Evolutionary conservation across 305 asterid genomes (phyloP).

Genomic region (Fraxinus velutina): DNA sequence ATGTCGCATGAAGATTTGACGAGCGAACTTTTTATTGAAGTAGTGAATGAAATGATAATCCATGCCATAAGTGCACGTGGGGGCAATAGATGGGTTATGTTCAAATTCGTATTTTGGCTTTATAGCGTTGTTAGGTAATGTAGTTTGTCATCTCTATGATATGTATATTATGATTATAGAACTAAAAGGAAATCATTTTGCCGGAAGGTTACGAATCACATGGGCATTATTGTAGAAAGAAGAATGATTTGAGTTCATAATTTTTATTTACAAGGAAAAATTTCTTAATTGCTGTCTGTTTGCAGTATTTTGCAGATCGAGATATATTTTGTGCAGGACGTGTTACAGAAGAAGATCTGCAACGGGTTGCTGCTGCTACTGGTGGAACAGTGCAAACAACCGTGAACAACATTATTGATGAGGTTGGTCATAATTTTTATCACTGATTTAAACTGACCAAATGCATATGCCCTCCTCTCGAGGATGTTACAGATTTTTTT

Average conservation of each 20-base stretch:
- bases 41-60: neutral
- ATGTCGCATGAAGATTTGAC: neutral
- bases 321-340: constrained; percentile 71
- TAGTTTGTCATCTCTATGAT: neutral
- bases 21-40: neutral
- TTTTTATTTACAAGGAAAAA: neutral
- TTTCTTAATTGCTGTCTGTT: constrained; percentile 3
- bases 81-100: neutral
- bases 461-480: neutral
- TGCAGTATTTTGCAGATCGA: constrained; percentile 48
- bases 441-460: neutral
- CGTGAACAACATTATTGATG: constrained; percentile 70
- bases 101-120: neutral
- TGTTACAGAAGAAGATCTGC: constrained; percentile 60
- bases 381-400: constrained; percentile 73
- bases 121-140: neutral
- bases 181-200: neutral
- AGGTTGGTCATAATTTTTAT: constrained; percentile 38
- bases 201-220: neutral
- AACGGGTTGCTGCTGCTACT: constrained; percentile 65
- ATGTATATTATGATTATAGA: neutral
- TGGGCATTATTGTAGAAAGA: neutral
- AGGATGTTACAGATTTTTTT: neutral
- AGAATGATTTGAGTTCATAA: neutral
- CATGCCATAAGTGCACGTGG: neutral